These are phyloP conservation scores for Talaromyces sp. DNA, from an alignment of 2,329 filamentous ascomycete genomes.

Conservation along the genomic window DNA sequence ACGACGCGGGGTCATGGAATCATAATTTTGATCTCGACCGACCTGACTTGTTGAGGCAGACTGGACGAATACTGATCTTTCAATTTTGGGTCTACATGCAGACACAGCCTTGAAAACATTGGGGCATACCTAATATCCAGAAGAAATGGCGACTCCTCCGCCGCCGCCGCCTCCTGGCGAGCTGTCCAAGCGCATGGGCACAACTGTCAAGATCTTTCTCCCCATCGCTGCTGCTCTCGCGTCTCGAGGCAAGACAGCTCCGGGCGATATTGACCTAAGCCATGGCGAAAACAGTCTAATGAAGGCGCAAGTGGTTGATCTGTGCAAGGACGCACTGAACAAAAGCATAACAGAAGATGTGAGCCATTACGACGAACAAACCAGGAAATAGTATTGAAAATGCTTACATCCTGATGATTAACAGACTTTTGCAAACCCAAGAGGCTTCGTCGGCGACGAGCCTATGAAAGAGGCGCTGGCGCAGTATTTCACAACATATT, in stretches of 20 bases:
- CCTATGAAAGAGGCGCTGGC: slow-evolving; percentile 4
- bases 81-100: background rate
- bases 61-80: too few species aligned
- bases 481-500: slow-evolving; percentile 5
- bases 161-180: background rate
- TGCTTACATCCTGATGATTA: background rate
- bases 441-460: background rate
- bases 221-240: background rate
- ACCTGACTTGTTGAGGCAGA: background rate
- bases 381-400: background rate
- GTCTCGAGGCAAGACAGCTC: background rate
- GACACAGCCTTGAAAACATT: background rate
- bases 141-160: background rate
- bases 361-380: background rate
- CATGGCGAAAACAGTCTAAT: background rate
- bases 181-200: background rate
- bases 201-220: background rate
- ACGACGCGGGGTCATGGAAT: too few species aligned
- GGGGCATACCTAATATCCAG: background rate
- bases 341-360: background rate
- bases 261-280: background rate
- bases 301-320: background rate
- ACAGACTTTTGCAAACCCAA: slow-evolving; percentile 6
- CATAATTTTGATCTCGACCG: too few species aligned
- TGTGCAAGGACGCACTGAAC: background rate